Percentiles rank a stretch among this genome's conserved stretches.
Conservation (phyloP, 805 yeast species). For the Monosporozyma solicola region DNA sequence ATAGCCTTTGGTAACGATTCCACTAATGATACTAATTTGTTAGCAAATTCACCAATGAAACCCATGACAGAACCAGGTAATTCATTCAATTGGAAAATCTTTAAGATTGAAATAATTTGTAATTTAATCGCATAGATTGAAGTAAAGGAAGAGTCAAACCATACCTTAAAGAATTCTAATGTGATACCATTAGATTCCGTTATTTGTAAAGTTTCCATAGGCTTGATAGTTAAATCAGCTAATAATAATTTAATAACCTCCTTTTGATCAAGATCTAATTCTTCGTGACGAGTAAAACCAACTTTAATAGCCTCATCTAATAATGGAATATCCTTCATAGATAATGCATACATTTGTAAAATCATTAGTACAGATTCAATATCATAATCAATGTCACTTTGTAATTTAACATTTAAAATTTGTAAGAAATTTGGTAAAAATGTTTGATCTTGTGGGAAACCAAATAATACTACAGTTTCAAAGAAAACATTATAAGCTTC, state of each 20-base stretch:
- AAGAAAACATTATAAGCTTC: conserved; percentile 49
- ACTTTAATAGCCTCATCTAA: conserved; percentile 18
- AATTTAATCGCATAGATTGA: conserved; percentile 75
- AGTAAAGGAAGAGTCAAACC: conserved; percentile 54
- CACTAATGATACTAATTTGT: conserved; percentile 42
- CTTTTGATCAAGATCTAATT: conserved; percentile 32
- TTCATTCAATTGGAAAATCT: conserved; percentile 36
- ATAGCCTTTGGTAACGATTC: conserved; percentile 66
- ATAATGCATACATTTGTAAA: conserved; percentile 23
- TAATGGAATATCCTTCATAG: conserved; percentile 28
- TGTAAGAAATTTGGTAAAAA: conserved; percentile 22
- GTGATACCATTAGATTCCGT: conserved; percentile 42
- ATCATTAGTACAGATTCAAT: conserved; percentile 32
- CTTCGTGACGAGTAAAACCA: conserved; percentile 18
- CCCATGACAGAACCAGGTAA: conserved; percentile 32
- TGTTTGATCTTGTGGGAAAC: conserved; percentile 35
- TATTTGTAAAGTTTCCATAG: conserved; percentile 43
- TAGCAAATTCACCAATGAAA: conserved; percentile 41
- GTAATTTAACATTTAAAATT: conserved; percentile 21
- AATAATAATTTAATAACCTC: conserved; percentile 51
- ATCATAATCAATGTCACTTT: conserved; percentile 32
- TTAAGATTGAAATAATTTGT: conserved; percentile 55
- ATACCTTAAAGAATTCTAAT: conserved; percentile 43
- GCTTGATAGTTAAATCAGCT: conserved; percentile 55
- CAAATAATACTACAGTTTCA: conserved; percentile 44